Evolutionary conservation across 1,284 basidiomycete genomes (phyloP).

Genomic region (Rhodofomes roseus): DNA sequence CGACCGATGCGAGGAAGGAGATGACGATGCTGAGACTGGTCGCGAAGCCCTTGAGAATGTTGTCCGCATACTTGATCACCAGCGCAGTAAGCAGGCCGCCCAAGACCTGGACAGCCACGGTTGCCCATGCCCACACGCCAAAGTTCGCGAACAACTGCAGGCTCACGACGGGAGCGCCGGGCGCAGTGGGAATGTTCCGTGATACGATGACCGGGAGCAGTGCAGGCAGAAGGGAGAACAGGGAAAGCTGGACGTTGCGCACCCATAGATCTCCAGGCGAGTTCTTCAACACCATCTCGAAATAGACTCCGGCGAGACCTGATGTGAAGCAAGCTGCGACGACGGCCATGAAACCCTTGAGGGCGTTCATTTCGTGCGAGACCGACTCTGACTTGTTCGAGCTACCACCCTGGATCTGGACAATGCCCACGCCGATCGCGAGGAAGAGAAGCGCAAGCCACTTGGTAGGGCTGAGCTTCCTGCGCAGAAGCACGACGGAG

Average conservation of each 20-base stretch:
- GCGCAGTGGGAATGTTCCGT: neutral
- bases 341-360: constrained; percentile 87
- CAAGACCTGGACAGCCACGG: constrained; percentile 85
- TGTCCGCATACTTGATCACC: constrained; percentile 87
- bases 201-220: constrained; percentile 61
- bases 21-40: constrained; percentile 92
- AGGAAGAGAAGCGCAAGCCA: constrained; percentile 86
- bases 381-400: constrained; percentile 33
- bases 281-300: constrained; percentile 96
- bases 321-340: constrained; percentile 92
- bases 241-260: constrained; percentile 93
- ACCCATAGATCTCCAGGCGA: constrained; percentile 91
- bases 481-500: constrained; percentile 86
- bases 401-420: constrained; percentile 71
- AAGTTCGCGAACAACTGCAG: constrained; percentile 63
- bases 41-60: constrained; percentile 94
- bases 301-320: constrained; percentile 97
- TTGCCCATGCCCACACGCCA: constrained; percentile 91
- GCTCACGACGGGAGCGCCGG: neutral
- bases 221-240: constrained; percentile 92
- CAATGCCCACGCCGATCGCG: constrained; percentile 88
- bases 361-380: constrained; percentile 64
- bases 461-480: constrained; percentile 70
- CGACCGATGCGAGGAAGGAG: constrained; percentile 89
- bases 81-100: constrained; percentile 91